Conservation (phyloP, 176 grass and related monocot genomes). For the Pharus latifolius region DNA sequence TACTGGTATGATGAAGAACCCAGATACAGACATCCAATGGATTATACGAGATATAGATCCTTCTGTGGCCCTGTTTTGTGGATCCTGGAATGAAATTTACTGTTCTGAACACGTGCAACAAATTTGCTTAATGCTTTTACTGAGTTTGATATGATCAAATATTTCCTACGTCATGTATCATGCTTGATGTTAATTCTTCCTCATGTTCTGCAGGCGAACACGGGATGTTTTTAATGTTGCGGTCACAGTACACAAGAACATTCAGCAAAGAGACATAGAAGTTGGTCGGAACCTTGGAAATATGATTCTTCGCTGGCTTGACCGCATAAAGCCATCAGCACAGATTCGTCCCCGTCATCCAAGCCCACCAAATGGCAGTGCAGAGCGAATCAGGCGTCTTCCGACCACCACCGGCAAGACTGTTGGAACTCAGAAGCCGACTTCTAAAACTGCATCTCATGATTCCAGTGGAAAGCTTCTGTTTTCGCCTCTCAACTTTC, state of each 20-base stretch:
- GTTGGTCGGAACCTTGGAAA: constrained; percentile 77
- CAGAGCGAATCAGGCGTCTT: constrained; percentile 14
- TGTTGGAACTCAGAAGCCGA: constrained; percentile 30
- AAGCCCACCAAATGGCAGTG: not conserved
- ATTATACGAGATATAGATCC: no score
- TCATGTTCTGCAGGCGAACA: constrained; percentile 47
- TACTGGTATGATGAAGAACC: not conserved
- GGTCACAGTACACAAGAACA: constrained; percentile 84
- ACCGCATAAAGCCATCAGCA: constrained; percentile 92
- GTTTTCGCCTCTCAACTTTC: constrained; percentile 56
- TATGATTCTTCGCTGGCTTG: constrained; percentile 69
- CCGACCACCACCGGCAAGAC: constrained; percentile 17
- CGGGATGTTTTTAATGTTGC: constrained; percentile 59
- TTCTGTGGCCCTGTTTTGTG: not conserved
- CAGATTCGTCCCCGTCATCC: constrained; percentile 63
- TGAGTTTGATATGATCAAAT: not conserved
- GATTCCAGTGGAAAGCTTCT: constrained; percentile 51
- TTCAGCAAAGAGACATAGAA: constrained; percentile 83
- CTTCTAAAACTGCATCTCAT: constrained; percentile 14
- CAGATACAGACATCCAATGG: no score
- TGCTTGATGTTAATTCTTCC: not conserved
- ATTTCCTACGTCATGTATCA: not conserved
- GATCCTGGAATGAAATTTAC: not conserved
- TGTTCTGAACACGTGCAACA: not conserved
- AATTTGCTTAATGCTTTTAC: not conserved